Conservation (phyloP, 2,329 filamentous ascomycete species). For the Fusarium liriodendri region DNA sequence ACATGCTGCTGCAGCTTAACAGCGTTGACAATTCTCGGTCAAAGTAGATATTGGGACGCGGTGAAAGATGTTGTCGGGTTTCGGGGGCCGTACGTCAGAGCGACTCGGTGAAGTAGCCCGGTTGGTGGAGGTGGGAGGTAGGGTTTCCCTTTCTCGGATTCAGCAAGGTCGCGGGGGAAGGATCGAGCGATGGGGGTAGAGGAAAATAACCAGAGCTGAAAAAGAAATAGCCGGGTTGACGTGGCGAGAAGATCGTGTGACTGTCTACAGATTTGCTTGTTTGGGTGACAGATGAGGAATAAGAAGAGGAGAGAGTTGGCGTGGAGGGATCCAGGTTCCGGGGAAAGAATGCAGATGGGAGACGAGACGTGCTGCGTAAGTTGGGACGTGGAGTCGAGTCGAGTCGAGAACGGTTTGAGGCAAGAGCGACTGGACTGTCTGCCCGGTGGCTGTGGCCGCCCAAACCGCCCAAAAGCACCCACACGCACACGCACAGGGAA, state of each 20-base stretch:
- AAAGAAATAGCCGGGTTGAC: neutral
- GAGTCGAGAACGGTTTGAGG: slow-evolving; percentile 8
- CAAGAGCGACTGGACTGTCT: slow-evolving; percentile 1
- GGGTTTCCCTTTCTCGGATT: slow-evolving; percentile 2
- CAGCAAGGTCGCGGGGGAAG: slow-evolving; percentile 8
- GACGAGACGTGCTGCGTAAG: neutral
- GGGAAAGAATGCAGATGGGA: slow-evolving; percentile 4
- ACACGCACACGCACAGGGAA: neutral
- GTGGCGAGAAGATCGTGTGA: slow-evolving; percentile 7
- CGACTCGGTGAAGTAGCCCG: slow-evolving; percentile 32
- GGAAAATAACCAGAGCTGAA: neutral
- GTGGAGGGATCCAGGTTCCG: slow-evolving; percentile 19
- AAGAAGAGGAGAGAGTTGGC: slow-evolving; percentile 35
- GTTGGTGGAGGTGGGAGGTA: slow-evolving; percentile 12
- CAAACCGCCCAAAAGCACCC: neutral
- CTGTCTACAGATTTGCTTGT: neutral
- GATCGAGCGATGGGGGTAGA: neutral
- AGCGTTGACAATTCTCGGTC: neutral
- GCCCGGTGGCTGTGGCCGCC: slow-evolving; percentile 5
- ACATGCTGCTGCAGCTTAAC: slow-evolving; percentile 17
- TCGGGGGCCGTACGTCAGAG: slow-evolving; percentile 30
- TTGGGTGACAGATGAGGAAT: slow-evolving; percentile 24
- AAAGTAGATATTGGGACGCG: neutral
- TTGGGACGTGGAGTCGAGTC: slow-evolving; percentile 6
- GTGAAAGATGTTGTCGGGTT: slow-evolving; percentile 17